phyloP scores from a whole-genome alignment of 768 basidiomycete genomes.

The Nidularia pulvinata region DNA sequence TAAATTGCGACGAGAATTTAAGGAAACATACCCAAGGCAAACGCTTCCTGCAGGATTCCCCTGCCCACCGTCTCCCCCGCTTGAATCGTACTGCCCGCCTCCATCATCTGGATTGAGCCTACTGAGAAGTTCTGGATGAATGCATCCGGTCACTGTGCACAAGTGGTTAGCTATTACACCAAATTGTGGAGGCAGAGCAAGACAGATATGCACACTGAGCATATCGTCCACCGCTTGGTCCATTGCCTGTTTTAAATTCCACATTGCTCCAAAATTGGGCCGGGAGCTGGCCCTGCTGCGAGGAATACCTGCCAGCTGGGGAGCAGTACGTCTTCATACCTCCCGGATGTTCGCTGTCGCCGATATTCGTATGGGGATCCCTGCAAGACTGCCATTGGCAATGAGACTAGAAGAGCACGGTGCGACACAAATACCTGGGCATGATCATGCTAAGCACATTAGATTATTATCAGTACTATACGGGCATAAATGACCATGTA shows the following conservation, averaged over 20 bases:
- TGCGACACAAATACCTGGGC: constrained; percentile 27
- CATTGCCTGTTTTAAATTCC: constrained; percentile 38
- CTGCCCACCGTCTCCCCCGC: constrained; percentile 45
- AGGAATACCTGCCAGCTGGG: constrained; percentile 31
- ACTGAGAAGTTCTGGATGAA: constrained; percentile 37
- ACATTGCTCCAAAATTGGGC: constrained; percentile 51
- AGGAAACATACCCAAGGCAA: constrained; percentile 42
- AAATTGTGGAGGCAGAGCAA: not conserved
- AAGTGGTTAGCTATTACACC: not conserved
- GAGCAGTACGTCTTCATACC: constrained; percentile 58
- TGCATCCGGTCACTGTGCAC: constrained; percentile 55
- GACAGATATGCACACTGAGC: constrained; percentile 36
- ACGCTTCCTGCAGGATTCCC: constrained; percentile 53
- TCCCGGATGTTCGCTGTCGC: constrained; percentile 55
- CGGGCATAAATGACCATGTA: not conserved
- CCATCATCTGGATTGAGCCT: constrained; percentile 44
- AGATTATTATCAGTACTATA: not conserved
- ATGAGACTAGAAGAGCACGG: constrained; percentile 2
- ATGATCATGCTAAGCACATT: constrained; percentile 37
- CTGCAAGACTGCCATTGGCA: constrained; percentile 15
- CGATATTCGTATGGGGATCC: constrained; percentile 48
- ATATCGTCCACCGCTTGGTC: constrained; percentile 35
- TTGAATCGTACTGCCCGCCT: constrained; percentile 62
- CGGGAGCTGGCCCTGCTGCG: constrained; percentile 43
- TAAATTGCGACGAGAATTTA: not conserved